Evolutionary conservation across 176 grass and related monocot genomes (phyloP), one percentile per base, ranked within the genome.

Genomic region (Hyparrhenia diplandra): DNA sequence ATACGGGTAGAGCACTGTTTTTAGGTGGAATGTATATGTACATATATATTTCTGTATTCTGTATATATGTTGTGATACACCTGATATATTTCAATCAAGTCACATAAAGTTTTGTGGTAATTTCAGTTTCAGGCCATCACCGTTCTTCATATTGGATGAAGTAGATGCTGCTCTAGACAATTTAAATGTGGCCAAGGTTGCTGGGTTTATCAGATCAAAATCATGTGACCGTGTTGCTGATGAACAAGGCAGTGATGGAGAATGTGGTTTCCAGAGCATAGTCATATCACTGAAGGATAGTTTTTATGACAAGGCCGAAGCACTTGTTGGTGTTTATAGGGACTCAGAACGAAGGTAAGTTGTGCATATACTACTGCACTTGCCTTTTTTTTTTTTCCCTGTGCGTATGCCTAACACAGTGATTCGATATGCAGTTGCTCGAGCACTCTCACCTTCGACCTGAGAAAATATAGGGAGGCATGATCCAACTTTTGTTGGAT

Each of bases 91-190:
- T 65, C 65, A 54, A 64, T 37, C 17, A 51, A 81, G 2, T 47
- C n/a, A n/a, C 34, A 32, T 64, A 64, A 84, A 64, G 6, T 70
- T 80, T 65, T 69, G 65, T 81, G 65, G 34, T 4, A 37, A 81
- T 23, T 85, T 75, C 92, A 98, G 95, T 87, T 98, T 90, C 79
- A 86, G 88, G 84, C 95, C 95, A 82, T 98, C 95, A 83, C 95
- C 95, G 43, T 98, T 98, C 82, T 98, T 98, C 78, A 98, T 98
- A 86, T 80, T 98, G 88, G 95, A 98, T 84, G 95, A 98, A 85
- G 95, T 98, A 24, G 92, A 98, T 83, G 95, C 95, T 57, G 95
- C 95, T 82, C 86, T 98, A 43, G 95, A 98, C 89, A 98, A 98
- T 92, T 86, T 98, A 73, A 98, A 98, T 84, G 95, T 98, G 31